Evolutionary conservation across 139 green algal species (phyloP).

Genomic region (Picochlorum costavermella): DNA sequence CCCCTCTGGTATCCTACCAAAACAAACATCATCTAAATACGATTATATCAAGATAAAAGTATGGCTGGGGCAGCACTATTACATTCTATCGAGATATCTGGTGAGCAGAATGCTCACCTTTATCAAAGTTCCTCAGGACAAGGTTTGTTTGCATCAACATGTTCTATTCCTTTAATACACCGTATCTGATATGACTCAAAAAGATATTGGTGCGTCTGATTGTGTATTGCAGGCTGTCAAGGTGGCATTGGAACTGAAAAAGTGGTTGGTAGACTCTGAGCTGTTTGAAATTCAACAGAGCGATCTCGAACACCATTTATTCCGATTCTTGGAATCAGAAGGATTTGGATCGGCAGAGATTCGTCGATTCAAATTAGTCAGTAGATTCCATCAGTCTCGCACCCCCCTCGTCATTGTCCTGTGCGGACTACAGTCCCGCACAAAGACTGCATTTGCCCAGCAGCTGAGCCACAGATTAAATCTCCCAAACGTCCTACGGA

Average conservation of each 20-base stretch:
- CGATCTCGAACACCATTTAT: conserved; percentile 73
- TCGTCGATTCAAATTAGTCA: conserved; percentile 74
- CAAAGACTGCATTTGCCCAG: conserved; percentile 85
- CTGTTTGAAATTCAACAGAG: conserved; percentile 55
- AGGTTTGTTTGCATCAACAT: conserved; percentile 32
- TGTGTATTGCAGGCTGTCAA: conserved; percentile 62
- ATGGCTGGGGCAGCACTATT: conserved; percentile 81
- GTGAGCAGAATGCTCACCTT: conserved; percentile 85
- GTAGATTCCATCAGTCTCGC: conserved; percentile 55
- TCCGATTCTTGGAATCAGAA: conserved; percentile 55
- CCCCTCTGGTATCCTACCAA: too few relatives aligned
- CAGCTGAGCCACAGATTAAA: conserved; percentile 85
- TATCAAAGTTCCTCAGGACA: conserved; percentile 67
- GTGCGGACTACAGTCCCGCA: conserved; percentile 70
- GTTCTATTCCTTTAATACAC: too few relatives aligned
- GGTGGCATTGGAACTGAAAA: conserved; percentile 88
- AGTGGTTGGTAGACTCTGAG: conserved; percentile 80
- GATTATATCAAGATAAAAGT: conserved; percentile 76
- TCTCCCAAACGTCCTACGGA: conserved; percentile 90
- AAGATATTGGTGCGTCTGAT: too few relatives aligned
- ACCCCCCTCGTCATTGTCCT: conserved; percentile 79
- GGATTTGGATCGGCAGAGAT: conserved; percentile 71
- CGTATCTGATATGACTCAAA: too few relatives aligned
- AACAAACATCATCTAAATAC: conserved; percentile 48
- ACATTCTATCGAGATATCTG: conserved; percentile 87